A percentile compares a stretch with the other conserved stretches of the same genome.
Evolutionary conservation across 495 filamentous ascomycete genomes (phyloP).

Genomic region (Bombardia bombarda): DNA sequence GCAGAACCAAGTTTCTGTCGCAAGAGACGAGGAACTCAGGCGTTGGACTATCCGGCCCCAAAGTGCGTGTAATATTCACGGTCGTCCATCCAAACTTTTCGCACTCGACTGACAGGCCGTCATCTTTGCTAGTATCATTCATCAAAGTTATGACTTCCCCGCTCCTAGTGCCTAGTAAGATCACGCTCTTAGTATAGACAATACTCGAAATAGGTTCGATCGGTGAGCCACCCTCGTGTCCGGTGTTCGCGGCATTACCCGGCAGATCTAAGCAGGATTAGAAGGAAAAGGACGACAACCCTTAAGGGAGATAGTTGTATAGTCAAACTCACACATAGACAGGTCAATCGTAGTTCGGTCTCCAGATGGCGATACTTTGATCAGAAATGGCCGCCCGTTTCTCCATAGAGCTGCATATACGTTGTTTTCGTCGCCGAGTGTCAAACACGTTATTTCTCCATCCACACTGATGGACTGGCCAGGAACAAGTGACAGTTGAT

Average conservation of each 20-base stretch:
- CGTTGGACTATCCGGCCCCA: neutral
- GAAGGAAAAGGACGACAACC: too few relatives aligned
- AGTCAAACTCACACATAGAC: conserved; percentile 11
- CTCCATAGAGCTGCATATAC: conserved; percentile 26
- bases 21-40: conserved; percentile 21
- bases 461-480: conserved; percentile 17
- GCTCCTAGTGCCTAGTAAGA: conserved; percentile 34
- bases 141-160: conserved; percentile 34
- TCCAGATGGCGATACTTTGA: conserved; percentile 1
- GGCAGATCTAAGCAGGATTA: conserved; percentile 8
- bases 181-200: conserved; percentile 6
- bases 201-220: conserved; percentile 32
- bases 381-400: conserved; percentile 18
- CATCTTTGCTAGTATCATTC: neutral
- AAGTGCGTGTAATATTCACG: conserved; percentile 12
- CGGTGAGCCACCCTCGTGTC: neutral
- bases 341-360: conserved; percentile 8
- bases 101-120: conserved; percentile 2
- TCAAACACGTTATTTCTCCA: conserved; percentile 35
- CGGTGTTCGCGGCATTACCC: too few relatives aligned
- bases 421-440: conserved; percentile 13
- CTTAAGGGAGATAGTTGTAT: too few relatives aligned
- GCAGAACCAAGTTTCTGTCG: conserved; percentile 17
- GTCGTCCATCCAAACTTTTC: conserved; percentile 22
- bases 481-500: conserved; percentile 10